A percentile compares a stretch with the other conserved stretches of the same genome.
Evolutionary conservation across 345 rosid genomes (phyloP).

Genomic region (Gossypium mustelinum): DNA sequence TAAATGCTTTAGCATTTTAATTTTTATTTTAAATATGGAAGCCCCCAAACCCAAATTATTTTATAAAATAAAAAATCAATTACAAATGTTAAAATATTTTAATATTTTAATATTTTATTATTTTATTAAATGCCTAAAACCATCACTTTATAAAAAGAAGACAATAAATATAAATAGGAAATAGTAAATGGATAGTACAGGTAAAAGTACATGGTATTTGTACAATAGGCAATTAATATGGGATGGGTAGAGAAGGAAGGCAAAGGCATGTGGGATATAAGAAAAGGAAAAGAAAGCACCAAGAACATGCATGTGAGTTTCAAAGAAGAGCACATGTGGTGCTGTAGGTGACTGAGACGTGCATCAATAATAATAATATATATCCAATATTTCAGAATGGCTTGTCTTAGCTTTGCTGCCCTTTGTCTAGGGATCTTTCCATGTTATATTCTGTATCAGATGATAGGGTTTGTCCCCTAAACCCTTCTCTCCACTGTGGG

Average conservation of each 20-base stretch:
- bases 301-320: slow-evolving; percentile 26
- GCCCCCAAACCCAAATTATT: no score
- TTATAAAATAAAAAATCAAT: no score
- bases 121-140: no score
- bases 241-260: background rate
- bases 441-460: slow-evolving; percentile 24
- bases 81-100: no score
- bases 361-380: slow-evolving; percentile 17
- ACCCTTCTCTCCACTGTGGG: background rate
- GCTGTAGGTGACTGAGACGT: background rate
- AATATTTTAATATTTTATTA: no score
- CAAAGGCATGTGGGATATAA: slow-evolving; percentile 2
- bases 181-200: background rate
- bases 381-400: background rate
- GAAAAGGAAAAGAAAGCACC: background rate
- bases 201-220: slow-evolving; percentile 1
- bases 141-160: background rate
- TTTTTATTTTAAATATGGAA: no score
- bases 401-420: slow-evolving; percentile 3
- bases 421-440: slow-evolving; percentile 40
- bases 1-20: no score
- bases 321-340: slow-evolving; percentile 29
- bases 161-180: background rate
- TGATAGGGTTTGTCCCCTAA: slow-evolving; percentile 16
- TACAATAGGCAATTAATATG: background rate